Conservation (phyloP, 2,329 filamentous ascomycete species). For the Phyllosticta ampelicida region DNA sequence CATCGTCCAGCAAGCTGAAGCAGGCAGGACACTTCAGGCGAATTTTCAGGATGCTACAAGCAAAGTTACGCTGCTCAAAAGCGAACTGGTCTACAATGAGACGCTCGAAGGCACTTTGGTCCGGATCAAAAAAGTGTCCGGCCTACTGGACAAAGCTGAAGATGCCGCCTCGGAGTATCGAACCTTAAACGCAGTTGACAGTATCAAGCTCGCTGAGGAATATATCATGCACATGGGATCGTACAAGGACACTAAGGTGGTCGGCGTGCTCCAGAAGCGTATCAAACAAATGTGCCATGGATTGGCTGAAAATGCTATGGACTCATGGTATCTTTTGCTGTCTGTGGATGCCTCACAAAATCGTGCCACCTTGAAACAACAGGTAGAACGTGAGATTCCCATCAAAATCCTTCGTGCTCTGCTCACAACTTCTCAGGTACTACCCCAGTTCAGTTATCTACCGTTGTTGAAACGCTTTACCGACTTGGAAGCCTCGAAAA, state of each 20-base stretch:
- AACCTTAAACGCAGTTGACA: constrained; percentile 38
- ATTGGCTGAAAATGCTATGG: constrained; percentile 55
- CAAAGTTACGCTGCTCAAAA: constrained; percentile 46
- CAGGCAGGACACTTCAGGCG: constrained; percentile 51
- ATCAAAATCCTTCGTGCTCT: neutral
- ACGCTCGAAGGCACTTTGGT: constrained; percentile 40
- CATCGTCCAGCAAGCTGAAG: constrained; percentile 68
- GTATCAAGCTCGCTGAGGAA: constrained; percentile 39
- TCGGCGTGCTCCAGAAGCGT: constrained; percentile 54
- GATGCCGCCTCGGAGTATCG: constrained; percentile 34
- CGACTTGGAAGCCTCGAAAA: constrained; percentile 34
- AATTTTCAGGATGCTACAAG: constrained; percentile 50
- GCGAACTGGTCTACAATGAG: constrained; percentile 50
- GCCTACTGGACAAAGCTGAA: constrained; percentile 37
- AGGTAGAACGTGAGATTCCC: constrained; percentile 38
- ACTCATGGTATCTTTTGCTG: constrained; percentile 62
- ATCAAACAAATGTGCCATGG: constrained; percentile 55
- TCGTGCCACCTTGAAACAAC: constrained; percentile 46
- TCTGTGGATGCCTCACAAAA: constrained; percentile 47
- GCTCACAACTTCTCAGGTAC: neutral
- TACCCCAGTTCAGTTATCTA: constrained; percentile 21
- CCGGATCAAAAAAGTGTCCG: constrained; percentile 40
- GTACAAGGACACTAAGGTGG: constrained; percentile 50
- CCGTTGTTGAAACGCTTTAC: constrained; percentile 25
- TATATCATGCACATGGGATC: constrained; percentile 50